Evolutionary conservation across 441 rosid species (phyloP).

Genomic region (Daphne laureola): DNA sequence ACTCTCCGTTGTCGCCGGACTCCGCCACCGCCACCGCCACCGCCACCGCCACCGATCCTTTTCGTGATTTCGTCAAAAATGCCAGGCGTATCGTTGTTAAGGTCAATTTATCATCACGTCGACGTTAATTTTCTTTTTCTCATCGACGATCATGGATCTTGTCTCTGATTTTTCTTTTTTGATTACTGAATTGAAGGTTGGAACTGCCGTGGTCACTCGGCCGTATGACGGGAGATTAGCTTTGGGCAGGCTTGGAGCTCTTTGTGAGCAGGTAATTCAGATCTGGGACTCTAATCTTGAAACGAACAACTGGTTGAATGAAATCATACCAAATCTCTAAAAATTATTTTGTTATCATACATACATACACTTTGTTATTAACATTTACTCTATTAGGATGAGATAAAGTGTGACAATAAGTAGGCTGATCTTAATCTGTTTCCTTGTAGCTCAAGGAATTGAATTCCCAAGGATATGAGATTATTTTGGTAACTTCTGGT

Average conservation of each 20-base stretch:
- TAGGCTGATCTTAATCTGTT: too few species aligned
- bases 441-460: slow-evolving; percentile 35
- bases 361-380: too few species aligned
- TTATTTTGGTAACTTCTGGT: slow-evolving; percentile 40
- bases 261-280: slow-evolving; percentile 37
- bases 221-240: slow-evolving; percentile 40
- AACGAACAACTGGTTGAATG: too few species aligned
- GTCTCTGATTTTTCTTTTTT: neutral
- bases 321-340: too few species aligned
- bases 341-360: too few species aligned
- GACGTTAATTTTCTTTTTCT: neutral
- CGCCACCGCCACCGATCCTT: slow-evolving; percentile 17
- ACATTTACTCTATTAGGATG: too few species aligned
- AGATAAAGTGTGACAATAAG: too few species aligned
- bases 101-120: slow-evolving; percentile 17
- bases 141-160: neutral
- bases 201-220: slow-evolving; percentile 48
- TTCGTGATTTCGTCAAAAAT: slow-evolving; percentile 30
- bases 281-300: too few species aligned
- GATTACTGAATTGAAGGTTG: slow-evolving; percentile 23
- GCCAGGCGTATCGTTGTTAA: slow-evolving; percentile 43
- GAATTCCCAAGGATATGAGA: slow-evolving; percentile 35
- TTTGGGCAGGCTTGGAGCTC: slow-evolving; percentile 42
- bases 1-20: too few species aligned
- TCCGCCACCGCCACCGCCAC: slow-evolving; percentile 11